Conservation (phyloP, 2,329 filamentous ascomycete species). For the Paecilomyces fulvus region DNA sequence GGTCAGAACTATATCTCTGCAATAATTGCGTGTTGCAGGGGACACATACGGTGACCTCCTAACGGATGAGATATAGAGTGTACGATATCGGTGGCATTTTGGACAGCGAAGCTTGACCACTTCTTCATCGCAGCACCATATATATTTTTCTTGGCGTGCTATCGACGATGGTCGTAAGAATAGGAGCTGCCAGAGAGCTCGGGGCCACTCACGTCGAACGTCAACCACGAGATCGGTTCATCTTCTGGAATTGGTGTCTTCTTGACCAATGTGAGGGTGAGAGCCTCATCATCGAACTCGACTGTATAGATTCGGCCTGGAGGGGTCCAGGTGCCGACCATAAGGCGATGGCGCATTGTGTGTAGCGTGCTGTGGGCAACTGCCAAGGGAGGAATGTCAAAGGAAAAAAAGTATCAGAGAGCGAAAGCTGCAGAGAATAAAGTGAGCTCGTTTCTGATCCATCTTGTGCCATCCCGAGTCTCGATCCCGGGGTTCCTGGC, state of each 20-base stretch:
- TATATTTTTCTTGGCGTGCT: conserved; percentile 75
- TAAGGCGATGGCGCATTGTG: conserved; percentile 74
- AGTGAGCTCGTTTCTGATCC: not conserved
- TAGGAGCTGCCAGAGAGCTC: not conserved
- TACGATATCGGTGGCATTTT: conserved; percentile 64
- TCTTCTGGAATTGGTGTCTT: conserved; percentile 72
- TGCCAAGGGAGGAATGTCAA: not conserved
- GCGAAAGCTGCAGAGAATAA: not conserved
- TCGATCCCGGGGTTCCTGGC: not conserved
- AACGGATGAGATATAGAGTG: conserved; percentile 69
- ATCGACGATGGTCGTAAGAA: conserved; percentile 5
- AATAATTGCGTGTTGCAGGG: not conserved
- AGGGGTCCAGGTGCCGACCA: conserved; percentile 87
- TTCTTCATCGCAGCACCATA: conserved; percentile 92
- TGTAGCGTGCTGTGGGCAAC: not conserved
- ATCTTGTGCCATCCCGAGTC: not conserved
- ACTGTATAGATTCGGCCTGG: conserved; percentile 87
- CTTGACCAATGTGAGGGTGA: conserved; percentile 67
- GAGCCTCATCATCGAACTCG: conserved; percentile 72
- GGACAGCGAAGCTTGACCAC: conserved; percentile 74
- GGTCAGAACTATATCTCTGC: not conserved
- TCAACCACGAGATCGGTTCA: conserved; percentile 91
- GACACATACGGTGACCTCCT: conserved; percentile 59
- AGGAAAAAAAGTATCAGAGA: not conserved
- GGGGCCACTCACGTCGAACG: conserved; percentile 61